A percentile compares a stretch with the other conserved stretches of the same genome.
These are phyloP conservation scores for Podospora pseudoanserina DNA, from an alignment of 495 filamentous ascomycete species.

Conservation along the genomic window DNA sequence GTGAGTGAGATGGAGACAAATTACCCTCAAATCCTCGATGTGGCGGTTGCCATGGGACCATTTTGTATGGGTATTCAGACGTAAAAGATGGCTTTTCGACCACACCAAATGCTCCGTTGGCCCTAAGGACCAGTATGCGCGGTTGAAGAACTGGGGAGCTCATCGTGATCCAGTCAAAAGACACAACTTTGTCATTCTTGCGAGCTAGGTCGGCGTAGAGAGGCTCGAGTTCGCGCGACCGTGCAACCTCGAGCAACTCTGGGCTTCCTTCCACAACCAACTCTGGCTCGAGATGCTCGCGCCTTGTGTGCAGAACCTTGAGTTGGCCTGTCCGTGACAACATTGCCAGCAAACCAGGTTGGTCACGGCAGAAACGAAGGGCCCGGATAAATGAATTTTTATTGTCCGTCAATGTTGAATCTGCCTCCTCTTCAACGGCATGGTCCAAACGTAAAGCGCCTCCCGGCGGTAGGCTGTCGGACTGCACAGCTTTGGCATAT, in stretches of 20 bases:
- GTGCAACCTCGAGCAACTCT: constrained; percentile 50
- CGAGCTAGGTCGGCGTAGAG: constrained; percentile 43
- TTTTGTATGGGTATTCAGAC: constrained; percentile 45
- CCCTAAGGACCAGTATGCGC: constrained; percentile 63
- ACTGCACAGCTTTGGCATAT: constrained; percentile 48
- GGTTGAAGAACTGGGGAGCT: constrained; percentile 58
- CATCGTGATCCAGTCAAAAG: constrained; percentile 79
- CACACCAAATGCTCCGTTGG: constrained; percentile 64
- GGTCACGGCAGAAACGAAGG: constrained; percentile 73
- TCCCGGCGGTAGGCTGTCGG: constrained; percentile 50
- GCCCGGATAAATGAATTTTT: constrained; percentile 64
- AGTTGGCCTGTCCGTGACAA: constrained; percentile 76
- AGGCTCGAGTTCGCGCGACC: constrained; percentile 52
- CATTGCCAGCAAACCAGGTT: constrained; percentile 67
- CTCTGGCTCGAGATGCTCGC: constrained; percentile 50
- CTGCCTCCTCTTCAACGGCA: constrained; percentile 53
- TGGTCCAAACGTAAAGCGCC: constrained; percentile 64
- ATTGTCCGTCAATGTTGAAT: constrained; percentile 39
- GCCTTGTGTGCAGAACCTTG: constrained; percentile 66
- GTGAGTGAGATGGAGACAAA: constrained; percentile 2
- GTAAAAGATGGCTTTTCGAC: constrained; percentile 58
- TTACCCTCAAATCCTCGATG: constrained; percentile 46
- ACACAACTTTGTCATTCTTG: constrained; percentile 65
- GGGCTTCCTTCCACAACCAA: constrained; percentile 40
- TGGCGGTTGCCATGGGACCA: constrained; percentile 47